Base-by-base conservation (phyloP, 2,329 filamentous ascomycete species). In the Alternaria burnsii region DNA sequence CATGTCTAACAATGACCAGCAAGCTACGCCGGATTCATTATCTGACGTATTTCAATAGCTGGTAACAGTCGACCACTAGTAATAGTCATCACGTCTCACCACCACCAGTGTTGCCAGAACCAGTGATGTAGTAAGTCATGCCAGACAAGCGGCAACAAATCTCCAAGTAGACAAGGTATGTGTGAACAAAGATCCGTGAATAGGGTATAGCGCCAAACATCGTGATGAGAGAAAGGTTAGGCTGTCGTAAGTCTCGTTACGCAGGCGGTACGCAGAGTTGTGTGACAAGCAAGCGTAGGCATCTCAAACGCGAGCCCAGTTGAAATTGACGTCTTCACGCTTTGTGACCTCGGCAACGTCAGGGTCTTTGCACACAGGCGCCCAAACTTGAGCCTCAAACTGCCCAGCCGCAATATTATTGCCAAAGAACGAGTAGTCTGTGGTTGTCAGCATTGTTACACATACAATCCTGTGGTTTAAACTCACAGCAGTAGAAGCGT, bases 401-500 rank as follows among this genome's bases (percentile, higher is more conserved):
- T 72, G 65, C 34, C 71, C 72, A 9, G 56, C 52, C 30, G 69
- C 70, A 58, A 77, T 61, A 40, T 76, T 75, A 68, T 78, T 78
- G 63, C 76, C 75, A 41, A 60, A 65, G 47, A 54, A 68, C 24
- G 73, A 70, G 60, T 78, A 78, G 66, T 76, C 76, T 78, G 43
- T 12, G 3, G 6, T 1, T 8, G 47, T 76, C 41, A 73, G 64
- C 3, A 38, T 16, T 12, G 4, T 11, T 5, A 0, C 1, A 2
- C 9, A 3, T 2, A 11, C 10, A 16, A 3, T 36, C 2, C 5
- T 9, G 4, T 14, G 12, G 9, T 5, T 38, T 18, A 9, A 16
- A 69, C 76, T 69, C 58, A 77, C 76, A 76, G 73, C 76, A 78
- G 63, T 74, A 76, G 59, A 78, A 64, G 54, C 76, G 76, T n/a